phyloP scores from a whole-genome alignment of 495 filamentous ascomycete genomes.

The Acidiella bohemica region DNA sequence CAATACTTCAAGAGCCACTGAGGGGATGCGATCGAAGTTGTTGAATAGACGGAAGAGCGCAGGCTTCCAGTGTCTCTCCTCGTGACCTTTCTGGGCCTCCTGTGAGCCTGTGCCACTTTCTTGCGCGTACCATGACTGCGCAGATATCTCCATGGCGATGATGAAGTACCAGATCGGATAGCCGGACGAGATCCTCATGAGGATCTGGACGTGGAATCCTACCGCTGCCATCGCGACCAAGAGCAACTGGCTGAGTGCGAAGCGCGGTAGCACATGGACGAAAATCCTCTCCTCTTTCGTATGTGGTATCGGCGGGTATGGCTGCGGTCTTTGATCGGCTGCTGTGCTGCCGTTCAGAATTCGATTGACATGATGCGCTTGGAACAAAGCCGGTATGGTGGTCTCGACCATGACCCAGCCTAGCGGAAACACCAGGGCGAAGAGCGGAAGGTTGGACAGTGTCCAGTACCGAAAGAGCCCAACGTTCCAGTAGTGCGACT shows the following conservation, averaged over 20 bases:
- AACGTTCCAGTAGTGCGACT: conserved; percentile 76
- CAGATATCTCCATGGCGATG: conserved; percentile 31
- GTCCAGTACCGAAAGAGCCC: conserved; percentile 91
- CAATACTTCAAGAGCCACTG: conserved; percentile 19
- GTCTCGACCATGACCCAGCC: conserved; percentile 54
- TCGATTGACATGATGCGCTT: conserved; percentile 7
- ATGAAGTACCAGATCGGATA: conserved; percentile 88
- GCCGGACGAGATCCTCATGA: conserved; percentile 75
- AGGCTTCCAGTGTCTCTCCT: not conserved
- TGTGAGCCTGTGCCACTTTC: not conserved
- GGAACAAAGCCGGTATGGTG: conserved; percentile 12
- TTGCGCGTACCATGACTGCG: not conserved
- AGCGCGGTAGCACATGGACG: conserved; percentile 28
- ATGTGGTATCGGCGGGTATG: conserved; percentile 5
- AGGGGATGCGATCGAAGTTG: conserved; percentile 8
- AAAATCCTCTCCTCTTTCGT: conserved; percentile 2
- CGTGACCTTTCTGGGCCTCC: not conserved
- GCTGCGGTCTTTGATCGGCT: conserved; percentile 2
- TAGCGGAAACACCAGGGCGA: conserved; percentile 70
- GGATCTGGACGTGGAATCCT: conserved; percentile 83
- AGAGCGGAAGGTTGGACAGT: conserved; percentile 71
- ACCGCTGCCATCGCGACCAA: conserved; percentile 58
- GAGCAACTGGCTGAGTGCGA: conserved; percentile 60
- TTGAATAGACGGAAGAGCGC: conserved; percentile 2
- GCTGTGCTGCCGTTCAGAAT: not conserved